These are phyloP conservation scores for Tetrahymena thermophila DNA, from an alignment of 73 alveolate genomes.

Conservation along the genomic window DNA sequence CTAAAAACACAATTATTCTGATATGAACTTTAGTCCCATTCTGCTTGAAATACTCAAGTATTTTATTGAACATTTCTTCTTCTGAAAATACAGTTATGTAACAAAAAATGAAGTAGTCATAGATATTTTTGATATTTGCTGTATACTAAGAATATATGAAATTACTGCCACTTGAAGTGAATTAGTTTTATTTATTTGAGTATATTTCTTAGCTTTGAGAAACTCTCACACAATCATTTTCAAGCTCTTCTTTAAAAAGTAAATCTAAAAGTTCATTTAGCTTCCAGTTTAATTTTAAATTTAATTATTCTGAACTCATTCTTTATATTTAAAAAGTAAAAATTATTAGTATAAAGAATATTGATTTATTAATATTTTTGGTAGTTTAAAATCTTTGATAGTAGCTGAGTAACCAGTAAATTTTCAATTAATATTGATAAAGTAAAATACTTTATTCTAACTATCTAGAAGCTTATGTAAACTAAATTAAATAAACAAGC, in stretches of 20 bases:
- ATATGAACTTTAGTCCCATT: background rate
- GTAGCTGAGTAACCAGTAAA: background rate
- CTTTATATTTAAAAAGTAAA: too few species aligned
- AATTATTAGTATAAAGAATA: too few species aligned
- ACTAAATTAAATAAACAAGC: too few species aligned
- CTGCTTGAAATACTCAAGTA: background rate
- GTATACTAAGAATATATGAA: background rate
- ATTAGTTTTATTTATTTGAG: background rate
- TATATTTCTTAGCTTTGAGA: background rate
- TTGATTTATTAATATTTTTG: too few species aligned
- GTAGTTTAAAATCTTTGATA: background rate
- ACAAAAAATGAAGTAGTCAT: background rate
- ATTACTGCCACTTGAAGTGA: background rate
- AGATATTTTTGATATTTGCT: background rate
- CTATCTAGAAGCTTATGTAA: too few species aligned
- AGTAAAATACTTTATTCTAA: too few species aligned
- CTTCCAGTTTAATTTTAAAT: background rate
- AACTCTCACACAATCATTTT: background rate
- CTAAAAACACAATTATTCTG: background rate
- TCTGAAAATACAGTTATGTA: background rate
- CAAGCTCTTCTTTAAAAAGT: background rate
- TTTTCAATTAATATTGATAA: too few species aligned
- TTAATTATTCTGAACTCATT: background rate
- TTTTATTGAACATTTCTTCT: background rate
- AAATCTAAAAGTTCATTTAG: background rate